phyloP scores from a whole-genome alignment of 176 grass and related monocot species.

The Avena insularis region DNA sequence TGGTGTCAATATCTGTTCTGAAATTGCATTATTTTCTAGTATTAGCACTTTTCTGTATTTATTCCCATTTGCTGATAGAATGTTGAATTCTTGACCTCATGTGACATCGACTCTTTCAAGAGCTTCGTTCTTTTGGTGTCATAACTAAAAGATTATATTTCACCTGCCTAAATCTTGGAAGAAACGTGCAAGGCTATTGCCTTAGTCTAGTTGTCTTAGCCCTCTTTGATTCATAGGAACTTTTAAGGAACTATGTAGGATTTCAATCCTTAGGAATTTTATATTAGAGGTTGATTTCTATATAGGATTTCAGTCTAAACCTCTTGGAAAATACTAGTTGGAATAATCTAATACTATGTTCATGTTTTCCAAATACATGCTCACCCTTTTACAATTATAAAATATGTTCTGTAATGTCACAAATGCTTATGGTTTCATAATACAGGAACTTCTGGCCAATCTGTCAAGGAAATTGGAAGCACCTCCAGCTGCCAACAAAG shows the following conservation, averaged over 20 bases:
- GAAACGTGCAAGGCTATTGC: neutral
- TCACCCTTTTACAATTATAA: neutral
- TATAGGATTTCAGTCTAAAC: conserved; percentile 14
- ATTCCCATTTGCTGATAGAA: neutral
- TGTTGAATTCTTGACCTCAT: neutral
- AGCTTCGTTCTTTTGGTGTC: neutral
- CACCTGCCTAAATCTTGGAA: neutral
- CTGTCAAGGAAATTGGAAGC: conserved; percentile 4
- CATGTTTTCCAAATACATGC: neutral
- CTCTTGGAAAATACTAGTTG: neutral
- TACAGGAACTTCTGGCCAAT: conserved; percentile 20
- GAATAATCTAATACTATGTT: neutral
- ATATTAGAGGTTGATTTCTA: neutral
- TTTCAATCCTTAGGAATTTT: neutral
- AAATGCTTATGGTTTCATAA: conserved; percentile 15
- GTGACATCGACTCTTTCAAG: neutral
- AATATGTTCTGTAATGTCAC: neutral
- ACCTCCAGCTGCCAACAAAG: neutral
- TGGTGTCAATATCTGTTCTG: neutral
- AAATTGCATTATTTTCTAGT: neutral
- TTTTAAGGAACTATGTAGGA: neutral
- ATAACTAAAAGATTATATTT: conserved; percentile 2
- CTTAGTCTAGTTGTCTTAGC: neutral
- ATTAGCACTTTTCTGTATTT: neutral
- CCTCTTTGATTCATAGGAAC: conserved; percentile 2